phyloP scores from a whole-genome alignment of 2,329 filamentous ascomycete genomes.

The Apiospora pterosperma region DNA sequence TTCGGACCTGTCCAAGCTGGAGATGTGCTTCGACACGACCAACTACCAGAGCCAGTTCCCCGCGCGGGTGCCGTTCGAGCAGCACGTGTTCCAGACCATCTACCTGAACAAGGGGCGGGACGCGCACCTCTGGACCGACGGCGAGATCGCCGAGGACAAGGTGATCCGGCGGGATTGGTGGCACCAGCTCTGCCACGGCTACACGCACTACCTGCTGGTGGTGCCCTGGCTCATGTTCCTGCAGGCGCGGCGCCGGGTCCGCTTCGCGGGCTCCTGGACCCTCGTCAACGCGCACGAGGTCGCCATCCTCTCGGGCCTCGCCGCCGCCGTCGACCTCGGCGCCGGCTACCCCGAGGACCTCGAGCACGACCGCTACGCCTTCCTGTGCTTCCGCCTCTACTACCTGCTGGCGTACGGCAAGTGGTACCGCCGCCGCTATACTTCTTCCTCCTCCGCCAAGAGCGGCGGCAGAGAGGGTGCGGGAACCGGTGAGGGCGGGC shows the following conservation, averaged over 20 bases:
- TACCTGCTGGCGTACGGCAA: slow-evolving; percentile 59
- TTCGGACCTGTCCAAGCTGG: slow-evolving; percentile 46
- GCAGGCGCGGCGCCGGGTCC: slow-evolving; percentile 56
- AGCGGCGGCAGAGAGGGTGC: background rate
- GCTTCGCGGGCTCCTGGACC: slow-evolving; percentile 63
- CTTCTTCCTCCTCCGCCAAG: slow-evolving; percentile 13
- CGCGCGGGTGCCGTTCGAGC: slow-evolving; percentile 37
- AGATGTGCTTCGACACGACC: slow-evolving; percentile 54
- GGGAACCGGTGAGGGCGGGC: background rate
- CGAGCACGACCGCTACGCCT: slow-evolving; percentile 58
- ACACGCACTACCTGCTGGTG: slow-evolving; percentile 55
- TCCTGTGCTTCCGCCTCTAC: slow-evolving; percentile 59
- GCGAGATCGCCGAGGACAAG: slow-evolving; percentile 50
- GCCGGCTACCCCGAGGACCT: slow-evolving; percentile 61
- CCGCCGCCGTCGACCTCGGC: slow-evolving; percentile 65
- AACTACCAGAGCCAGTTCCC: slow-evolving; percentile 60
- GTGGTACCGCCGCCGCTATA: slow-evolving; percentile 49
- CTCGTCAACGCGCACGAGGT: slow-evolving; percentile 66
- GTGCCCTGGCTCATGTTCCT: slow-evolving; percentile 66
- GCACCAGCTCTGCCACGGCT: slow-evolving; percentile 59
- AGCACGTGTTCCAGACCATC: slow-evolving; percentile 43
- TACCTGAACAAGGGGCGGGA: slow-evolving; percentile 56
- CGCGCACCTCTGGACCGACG: slow-evolving; percentile 48
- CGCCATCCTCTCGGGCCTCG: slow-evolving; percentile 64
- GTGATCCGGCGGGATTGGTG: slow-evolving; percentile 59